Percentiles rank a stretch among this genome's conserved stretches.
phyloP scores from a whole-genome alignment of 306 rosid genomes.

The barrel medic (Medicago truncatula) region DNA sequence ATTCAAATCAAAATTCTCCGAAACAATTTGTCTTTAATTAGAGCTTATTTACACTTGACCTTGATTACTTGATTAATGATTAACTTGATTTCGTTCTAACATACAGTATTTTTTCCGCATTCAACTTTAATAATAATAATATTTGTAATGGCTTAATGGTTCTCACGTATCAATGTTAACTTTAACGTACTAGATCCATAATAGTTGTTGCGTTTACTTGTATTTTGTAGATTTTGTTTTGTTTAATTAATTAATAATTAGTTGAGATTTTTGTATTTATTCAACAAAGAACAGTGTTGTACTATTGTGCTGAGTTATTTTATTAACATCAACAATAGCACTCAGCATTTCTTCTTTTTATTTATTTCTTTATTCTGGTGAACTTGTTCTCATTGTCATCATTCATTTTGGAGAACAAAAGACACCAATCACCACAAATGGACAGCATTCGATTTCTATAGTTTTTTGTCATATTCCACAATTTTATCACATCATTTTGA shows the following conservation, averaged over 20 bases:
- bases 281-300: neutral
- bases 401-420: neutral
- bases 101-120: neutral
- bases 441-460: neutral
- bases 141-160: neutral
- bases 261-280: constrained; percentile 25
- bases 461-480: neutral
- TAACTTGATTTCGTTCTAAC: constrained; percentile 28
- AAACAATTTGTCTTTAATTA: neutral
- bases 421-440: neutral
- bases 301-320: neutral
- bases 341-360: neutral
- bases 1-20: neutral
- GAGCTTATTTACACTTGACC: neutral
- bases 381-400: neutral
- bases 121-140: neutral
- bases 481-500: neutral
- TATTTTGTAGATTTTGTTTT: neutral
- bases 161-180: neutral
- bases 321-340: neutral
- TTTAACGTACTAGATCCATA: neutral
- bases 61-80: neutral
- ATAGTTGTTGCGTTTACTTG: neutral
- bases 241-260: neutral
- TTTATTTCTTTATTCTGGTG: neutral